These are phyloP conservation scores for Aspergillus sp. DNA, from an alignment of 2,329 filamentous ascomycete genomes.

Conservation along the genomic window DNA sequence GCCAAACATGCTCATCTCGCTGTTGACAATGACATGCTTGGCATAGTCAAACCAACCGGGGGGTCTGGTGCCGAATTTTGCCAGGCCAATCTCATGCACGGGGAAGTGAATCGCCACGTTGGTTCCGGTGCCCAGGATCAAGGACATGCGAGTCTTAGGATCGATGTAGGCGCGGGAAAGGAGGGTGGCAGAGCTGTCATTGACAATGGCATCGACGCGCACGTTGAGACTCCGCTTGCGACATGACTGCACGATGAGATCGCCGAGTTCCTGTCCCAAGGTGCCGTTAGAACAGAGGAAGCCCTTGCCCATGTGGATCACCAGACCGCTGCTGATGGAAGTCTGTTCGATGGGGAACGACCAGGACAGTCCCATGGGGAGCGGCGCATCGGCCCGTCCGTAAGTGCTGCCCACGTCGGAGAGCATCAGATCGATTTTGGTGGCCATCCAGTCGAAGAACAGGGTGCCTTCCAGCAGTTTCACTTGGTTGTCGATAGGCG, in stretches of 20 bases:
- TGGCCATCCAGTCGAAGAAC: conserved; percentile 68
- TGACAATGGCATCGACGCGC: conserved; percentile 60
- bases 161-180: conserved; percentile 62
- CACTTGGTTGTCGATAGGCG: conserved; percentile 56
- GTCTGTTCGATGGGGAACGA: conserved; percentile 66
- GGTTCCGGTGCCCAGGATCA: conserved; percentile 64
- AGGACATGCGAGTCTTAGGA: conserved; percentile 58
- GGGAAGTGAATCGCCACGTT: conserved; percentile 64
- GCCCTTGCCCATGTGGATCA: conserved; percentile 65
- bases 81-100: conserved; percentile 49
- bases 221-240: conserved; percentile 54
- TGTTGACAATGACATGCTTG: conserved; percentile 63
- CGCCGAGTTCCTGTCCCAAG: conserved; percentile 58
- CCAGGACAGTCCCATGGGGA: conserved; percentile 63
- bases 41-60: conserved; percentile 55
- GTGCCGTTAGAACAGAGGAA: conserved; percentile 60
- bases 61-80: conserved; percentile 57
- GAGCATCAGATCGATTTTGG: conserved; percentile 56
- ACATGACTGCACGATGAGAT: conserved; percentile 59
- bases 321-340: conserved; percentile 54
- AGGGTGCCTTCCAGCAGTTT: conserved; percentile 53
- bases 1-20: conserved; percentile 65
- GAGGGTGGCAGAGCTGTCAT: conserved; percentile 61
- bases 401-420: conserved; percentile 40
- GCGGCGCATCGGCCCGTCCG: conserved; percentile 33